Evolutionary conservation across 371 early-diverging fungal genomes (phyloP), one percentile per base, ranked within the genome.

Genomic region (Mortierella sp.): DNA sequence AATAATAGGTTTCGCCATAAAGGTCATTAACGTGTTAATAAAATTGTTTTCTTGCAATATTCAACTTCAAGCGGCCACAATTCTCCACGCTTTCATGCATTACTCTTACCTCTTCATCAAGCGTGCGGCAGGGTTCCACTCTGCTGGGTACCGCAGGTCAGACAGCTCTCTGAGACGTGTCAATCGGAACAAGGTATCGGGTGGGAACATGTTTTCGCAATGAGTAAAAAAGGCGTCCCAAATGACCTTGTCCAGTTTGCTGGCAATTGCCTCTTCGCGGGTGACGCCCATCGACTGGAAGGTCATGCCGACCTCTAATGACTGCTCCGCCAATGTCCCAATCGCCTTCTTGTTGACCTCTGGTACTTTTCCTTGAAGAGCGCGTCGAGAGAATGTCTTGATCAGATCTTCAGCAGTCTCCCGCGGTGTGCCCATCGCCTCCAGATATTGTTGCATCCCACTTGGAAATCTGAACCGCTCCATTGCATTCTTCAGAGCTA

Each of bases 81-180:
- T 19, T 16, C 37, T 19, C 34, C 19, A 34, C 31, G 19, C 8
- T 24, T n/a, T 43, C 46, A 43, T 28, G 53, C 34, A 16, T 14
- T 34, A 16, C 24, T 16, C 59, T 31, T 88, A 93, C 93, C 95
- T 89, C 73, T 94, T 90, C 90, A 94, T 91, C 64, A 90, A 87
- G 48, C 98, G 92, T 10, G 97, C 95, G 26, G 88, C 89, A 0
- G 93, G 92, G 87, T 92, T 92, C 95, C 96, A 96, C 77, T 96
- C 96, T n/a, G 91, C 90, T 1, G 98, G 98, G 71, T 87, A 93
- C 44, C 95, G 90, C 51, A 97, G 77, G 80, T 97, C 97, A 55
- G 93, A 93, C 37, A 95, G 86, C 53, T 91, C 88, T 72, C 92
- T 90, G 44, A 97, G 86, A 31, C 75, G 74, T 5, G 50, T n/a